Conservation (phyloP, 306 rosid species). For the Cicer pinnatifidum region DNA sequence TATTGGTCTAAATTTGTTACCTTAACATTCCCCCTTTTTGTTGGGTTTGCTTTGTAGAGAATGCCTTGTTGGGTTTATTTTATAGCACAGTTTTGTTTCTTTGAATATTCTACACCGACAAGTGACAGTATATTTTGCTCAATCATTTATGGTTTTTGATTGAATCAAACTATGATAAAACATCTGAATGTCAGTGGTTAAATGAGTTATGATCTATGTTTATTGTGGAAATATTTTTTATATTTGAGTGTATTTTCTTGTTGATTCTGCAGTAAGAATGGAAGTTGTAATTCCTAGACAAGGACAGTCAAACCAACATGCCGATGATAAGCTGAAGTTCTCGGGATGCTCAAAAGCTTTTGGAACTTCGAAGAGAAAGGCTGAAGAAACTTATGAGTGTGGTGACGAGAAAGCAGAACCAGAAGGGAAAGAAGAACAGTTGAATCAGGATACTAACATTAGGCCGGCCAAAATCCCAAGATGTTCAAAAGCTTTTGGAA, state of each 20-base stretch:
- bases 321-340: conserved; percentile 29
- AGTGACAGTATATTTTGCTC: background rate
- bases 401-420: conserved; percentile 11
- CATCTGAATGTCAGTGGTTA: conserved; percentile 9
- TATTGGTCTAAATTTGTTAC: conserved; percentile 9
- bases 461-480: conserved; percentile 5
- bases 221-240: conserved; percentile 26
- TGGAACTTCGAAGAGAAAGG: conserved; percentile 38
- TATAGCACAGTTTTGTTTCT: background rate
- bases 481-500: conserved; percentile 32
- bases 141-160: background rate
- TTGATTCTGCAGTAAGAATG: conserved; percentile 52
- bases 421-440: conserved; percentile 41
- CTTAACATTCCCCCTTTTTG: background rate
- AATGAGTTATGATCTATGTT: conserved; percentile 22
- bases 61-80: conserved; percentile 5
- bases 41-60: background rate
- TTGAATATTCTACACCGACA: conserved; percentile 2
- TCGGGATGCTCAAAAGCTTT: conserved; percentile 39
- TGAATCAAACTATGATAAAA: conserved; percentile 7
- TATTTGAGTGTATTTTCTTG: background rate
- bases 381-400: conserved; percentile 28
- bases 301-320: conserved; percentile 29
- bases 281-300: conserved; percentile 49
- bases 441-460: conserved; percentile 15